Base-by-base conservation (phyloP, 1,139 yeast species). In the Blastobotrys illinoisensis region DNA sequence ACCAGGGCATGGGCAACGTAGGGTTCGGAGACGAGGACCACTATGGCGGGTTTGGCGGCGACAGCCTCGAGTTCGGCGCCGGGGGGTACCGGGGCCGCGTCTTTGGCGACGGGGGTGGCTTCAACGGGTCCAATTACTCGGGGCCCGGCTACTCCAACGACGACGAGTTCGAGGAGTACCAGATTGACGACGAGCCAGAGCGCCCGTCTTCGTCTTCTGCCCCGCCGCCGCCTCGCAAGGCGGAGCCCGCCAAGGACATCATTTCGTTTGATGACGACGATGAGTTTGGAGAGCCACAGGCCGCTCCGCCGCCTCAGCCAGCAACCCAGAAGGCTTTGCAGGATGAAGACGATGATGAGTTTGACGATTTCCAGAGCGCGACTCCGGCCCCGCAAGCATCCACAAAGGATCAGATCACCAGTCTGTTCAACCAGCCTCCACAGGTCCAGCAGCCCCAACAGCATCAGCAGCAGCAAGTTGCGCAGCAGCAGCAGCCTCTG, bases 281-380 rank as follows among this genome's bases (percentile, higher is more conserved):
- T 63, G 98, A 91, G 46, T 91, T 91, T 71, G 96, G 88, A 61
- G 98, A 91, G 62, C 91, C 91, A 78, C 97, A 91, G 71, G 83
- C 88, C 53, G 96, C 74, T 5, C 65, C 71, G 1, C 54, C 66
- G 4, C 36, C n/a, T n/a, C 23, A 21, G 23, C 23, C 62, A 26
- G 45, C 11, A 21, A 46, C 24, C 24, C 20, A 32, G 19, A 19
- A 28, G 43, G 59, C 60, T 48, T 55, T 69, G 4, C 64, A 65
- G n/a, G 65, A 74, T 16, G 73, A 83, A 46, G 89, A 84, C 48
- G 95, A 86, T 61, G 97, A 90, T 63, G 98, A 91, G 46, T 91
- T 91, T 71, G 96, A 88, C 61, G 98, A 93, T 63, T 91, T 91
- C 79, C 97, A 91, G 71, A 83, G 88, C 53, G 96, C 97, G 3